Percentiles rank a stretch among this genome's conserved stretches.
These are phyloP conservation scores for Umbelopsis sp. DNA, from an alignment of 192 early-diverging fungal species.

Conservation along the genomic window DNA sequence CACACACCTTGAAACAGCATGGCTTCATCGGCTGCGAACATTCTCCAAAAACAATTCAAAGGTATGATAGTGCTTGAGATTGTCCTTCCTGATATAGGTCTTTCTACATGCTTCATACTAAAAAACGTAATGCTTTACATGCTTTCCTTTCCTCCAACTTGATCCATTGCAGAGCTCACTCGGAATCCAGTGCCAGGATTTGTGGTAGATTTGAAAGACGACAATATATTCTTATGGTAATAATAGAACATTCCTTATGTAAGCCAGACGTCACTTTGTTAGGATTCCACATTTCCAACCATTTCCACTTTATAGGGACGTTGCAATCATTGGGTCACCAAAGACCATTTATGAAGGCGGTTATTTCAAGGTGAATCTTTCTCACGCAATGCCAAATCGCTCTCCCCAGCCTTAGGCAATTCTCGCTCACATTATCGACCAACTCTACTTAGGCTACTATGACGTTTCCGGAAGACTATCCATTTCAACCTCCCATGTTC, in stretches of 20 bases:
- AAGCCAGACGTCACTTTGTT: not conserved
- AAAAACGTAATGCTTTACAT: not conserved
- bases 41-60: conserved; percentile 53
- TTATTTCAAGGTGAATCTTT: conserved; percentile 44
- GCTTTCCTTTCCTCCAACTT: not conserved
- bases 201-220: conserved; percentile 48
- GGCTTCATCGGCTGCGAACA: conserved; percentile 44
- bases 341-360: conserved; percentile 53
- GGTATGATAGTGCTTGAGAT: conserved; percentile 26
- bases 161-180: conserved; percentile 36
- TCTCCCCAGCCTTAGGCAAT: not conserved
- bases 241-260: not conserved
- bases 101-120: not conserved
- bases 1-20: conserved; percentile 10
- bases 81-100: not conserved
- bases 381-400: not conserved
- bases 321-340: conserved; percentile 50
- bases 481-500: conserved; percentile 89
- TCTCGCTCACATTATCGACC: not conserved
- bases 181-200: conserved; percentile 53
- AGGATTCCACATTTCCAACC: not conserved
- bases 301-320: conserved; percentile 31
- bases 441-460: conserved; percentile 60
- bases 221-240: conserved; percentile 49
- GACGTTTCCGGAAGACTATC: conserved; percentile 89